These are phyloP conservation scores for Tetragonia tetragonoides DNA, from an alignment of 148 eudicot genomes.

Conservation along the genomic window DNA sequence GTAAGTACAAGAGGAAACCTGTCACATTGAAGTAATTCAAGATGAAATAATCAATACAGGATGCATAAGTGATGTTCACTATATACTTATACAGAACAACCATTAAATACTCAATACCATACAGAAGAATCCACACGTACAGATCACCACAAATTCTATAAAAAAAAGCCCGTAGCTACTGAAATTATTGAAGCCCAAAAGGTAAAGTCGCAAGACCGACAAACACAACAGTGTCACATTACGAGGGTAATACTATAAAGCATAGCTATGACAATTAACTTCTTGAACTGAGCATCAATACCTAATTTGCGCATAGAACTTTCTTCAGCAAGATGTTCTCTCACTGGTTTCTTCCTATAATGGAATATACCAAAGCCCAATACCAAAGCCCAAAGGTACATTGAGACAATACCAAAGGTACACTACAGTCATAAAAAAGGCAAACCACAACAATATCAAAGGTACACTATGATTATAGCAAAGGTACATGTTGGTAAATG, in stretches of 20 bases:
- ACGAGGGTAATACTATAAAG: not conserved
- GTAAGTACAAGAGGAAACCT: not conserved
- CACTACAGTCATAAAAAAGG: too few relatives aligned
- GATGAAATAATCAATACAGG: not conserved
- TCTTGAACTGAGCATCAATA: constrained; percentile 24
- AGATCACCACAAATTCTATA: too few relatives aligned
- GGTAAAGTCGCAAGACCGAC: not conserved
- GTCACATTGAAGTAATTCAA: not conserved
- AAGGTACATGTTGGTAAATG: too few relatives aligned
- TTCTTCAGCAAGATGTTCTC: constrained; percentile 33
- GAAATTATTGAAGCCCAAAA: too few relatives aligned
- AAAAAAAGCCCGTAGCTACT: too few relatives aligned
- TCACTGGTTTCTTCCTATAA: constrained; percentile 46
- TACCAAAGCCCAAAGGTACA: too few relatives aligned
- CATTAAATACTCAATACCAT: not conserved
- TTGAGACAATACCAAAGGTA: too few relatives aligned
- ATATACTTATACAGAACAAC: not conserved
- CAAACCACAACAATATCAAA: too few relatives aligned
- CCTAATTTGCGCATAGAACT: constrained; percentile 36
- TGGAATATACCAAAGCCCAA: too few relatives aligned
- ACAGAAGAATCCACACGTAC: too few relatives aligned
- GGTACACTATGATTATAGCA: too few relatives aligned
- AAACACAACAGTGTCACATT: not conserved
- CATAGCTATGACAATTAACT: not conserved
- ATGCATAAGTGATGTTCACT: not conserved